A percentile compares a stretch with the other conserved stretches of the same genome.
phyloP scores from a whole-genome alignment of 176 grass and related monocot genomes.

The Zoysia pacifica region DNA sequence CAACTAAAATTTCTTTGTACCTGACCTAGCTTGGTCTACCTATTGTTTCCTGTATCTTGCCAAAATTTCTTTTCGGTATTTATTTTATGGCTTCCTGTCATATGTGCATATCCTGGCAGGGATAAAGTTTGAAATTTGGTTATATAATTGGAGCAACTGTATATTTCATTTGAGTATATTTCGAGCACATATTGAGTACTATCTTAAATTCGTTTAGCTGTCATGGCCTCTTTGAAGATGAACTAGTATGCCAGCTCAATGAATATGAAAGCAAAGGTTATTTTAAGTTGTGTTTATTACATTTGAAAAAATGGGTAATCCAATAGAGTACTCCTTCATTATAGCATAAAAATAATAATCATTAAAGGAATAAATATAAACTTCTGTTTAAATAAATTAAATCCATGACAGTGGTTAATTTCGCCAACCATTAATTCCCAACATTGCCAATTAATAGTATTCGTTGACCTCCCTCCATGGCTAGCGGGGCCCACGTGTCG shows the following conservation, averaged over 20 bases:
- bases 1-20: background rate
- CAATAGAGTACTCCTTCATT: too few species aligned
- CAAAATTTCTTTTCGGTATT: too few species aligned
- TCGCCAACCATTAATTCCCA: constrained; percentile 45
- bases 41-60: too few species aligned
- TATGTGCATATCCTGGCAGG: background rate
- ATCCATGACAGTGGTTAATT: constrained; percentile 32
- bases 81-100: background rate
- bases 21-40: background rate
- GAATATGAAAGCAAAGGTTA: background rate
- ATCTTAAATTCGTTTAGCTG: background rate
- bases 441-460: constrained; percentile 42
- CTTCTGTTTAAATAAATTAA: constrained; percentile 26
- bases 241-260: constrained; percentile 11
- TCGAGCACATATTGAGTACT: background rate
- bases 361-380: background rate
- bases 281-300: background rate
- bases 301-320: too few species aligned
- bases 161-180: background rate
- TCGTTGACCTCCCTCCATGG: constrained; percentile 27
- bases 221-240: background rate
- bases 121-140: background rate
- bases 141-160: background rate
- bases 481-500: constrained; percentile 24
- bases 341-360: background rate